Percentiles rank a stretch among this genome's conserved stretches.
These are phyloP conservation scores for Candida ulmi DNA, from an alignment of 805 yeast species.

Conservation along the genomic window DNA sequence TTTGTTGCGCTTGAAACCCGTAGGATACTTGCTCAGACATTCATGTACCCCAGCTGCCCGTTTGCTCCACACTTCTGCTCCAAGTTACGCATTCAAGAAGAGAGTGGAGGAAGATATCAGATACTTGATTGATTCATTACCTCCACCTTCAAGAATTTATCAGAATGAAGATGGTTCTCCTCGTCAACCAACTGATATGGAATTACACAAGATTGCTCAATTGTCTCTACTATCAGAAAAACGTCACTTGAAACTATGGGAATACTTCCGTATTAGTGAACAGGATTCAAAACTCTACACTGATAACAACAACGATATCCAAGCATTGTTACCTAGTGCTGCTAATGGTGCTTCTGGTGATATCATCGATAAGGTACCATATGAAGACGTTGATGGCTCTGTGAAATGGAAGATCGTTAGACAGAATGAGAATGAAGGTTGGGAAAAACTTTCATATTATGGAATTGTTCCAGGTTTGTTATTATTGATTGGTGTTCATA, in stretches of 20 bases:
- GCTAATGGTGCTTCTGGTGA: conserved; percentile 46
- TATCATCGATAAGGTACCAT: conserved; percentile 79
- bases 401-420: conserved; percentile 75
- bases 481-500: conserved; percentile 44
- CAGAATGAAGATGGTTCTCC: conserved; percentile 73
- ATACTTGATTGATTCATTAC: conserved; percentile 52
- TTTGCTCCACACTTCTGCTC: conserved; percentile 6
- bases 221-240: conserved; percentile 54
- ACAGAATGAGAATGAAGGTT: conserved; percentile 74
- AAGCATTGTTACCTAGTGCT: conserved; percentile 44
- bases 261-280: conserved; percentile 41
- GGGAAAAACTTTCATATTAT: conserved; percentile 74
- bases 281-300: conserved; percentile 50
- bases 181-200: conserved; percentile 62
- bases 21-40: too few relatives aligned
- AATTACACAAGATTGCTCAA: conserved; percentile 67
- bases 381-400: conserved; percentile 73
- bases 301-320: conserved; percentile 58
- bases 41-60: not conserved
- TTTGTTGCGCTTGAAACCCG: too few relatives aligned
- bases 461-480: conserved; percentile 67
- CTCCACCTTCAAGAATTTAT: conserved; percentile 61
- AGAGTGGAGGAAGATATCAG: conserved; percentile 59
- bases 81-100: conserved; percentile 27
- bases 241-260: conserved; percentile 47